Evolutionary conservation across 2,329 filamentous ascomycete species (phyloP), one percentile per base, ranked within the genome.

Genomic region (Stachybotrys chartarum): DNA sequence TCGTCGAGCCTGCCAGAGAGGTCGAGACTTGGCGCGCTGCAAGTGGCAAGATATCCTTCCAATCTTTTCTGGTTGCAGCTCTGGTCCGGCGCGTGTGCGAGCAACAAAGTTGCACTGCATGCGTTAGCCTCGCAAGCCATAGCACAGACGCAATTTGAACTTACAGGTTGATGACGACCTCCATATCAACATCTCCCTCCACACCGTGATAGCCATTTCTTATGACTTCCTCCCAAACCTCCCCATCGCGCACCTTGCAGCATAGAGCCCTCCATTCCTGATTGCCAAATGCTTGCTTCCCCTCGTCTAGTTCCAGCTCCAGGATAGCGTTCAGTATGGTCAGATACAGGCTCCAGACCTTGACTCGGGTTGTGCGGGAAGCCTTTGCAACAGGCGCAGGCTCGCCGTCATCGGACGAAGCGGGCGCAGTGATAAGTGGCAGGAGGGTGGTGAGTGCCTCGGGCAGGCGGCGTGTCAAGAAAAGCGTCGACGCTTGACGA

Each of bases 341-440:
- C 61, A 97, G 81, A 70, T 97, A 99, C 65, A 99, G 80, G 71
- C 91, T 96, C 94, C 94, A 99, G 60, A 97, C 88, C 73, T 97
- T 99, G 70, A 96, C 88, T 61, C 92, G 81, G 56, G 90, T 94
- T 35, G 86, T 88, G 61, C 88, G 84, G 47, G 89, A 92, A 54
- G 91, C 91, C 59, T 81, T 83, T 54, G 90, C 87, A 54, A 97
- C 85, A 5, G 91, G 90, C 31, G 91, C 87, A 31, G 82, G 76
- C 56, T 84, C 79, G 35, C 74, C 72, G 70, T 76, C 70, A 51
- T 79, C 75, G 18, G 74, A 72, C 55, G 78, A 72, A 32, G 75
- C 73, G 59, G 75, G 68, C 7, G 85, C 80, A 1, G 82, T 86
- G 66, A 99, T 88, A 58, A 97, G 81, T 8, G 93, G 90, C 51